Conservation (phyloP, 805 yeast genomes). For the Zygosaccharomyces gambellarensis region DNA sequence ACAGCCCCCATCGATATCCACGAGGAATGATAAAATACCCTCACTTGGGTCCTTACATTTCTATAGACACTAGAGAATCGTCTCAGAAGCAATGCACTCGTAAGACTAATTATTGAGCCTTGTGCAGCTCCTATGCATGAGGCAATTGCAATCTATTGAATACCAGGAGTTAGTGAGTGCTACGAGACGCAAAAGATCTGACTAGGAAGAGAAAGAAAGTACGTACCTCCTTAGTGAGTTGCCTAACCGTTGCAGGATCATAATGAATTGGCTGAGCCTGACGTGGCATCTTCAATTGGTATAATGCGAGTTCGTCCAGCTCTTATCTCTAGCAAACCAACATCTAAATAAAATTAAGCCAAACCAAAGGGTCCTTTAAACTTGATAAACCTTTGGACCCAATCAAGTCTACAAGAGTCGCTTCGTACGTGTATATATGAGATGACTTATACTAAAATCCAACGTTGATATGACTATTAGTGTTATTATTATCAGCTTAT, state of each 20-base stretch:
- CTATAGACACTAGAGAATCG: conserved; percentile 36
- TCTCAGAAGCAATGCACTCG: conserved; percentile 34
- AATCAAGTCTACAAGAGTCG: not conserved
- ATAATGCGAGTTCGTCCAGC: no score
- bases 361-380: not conserved
- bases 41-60: conserved; percentile 38
- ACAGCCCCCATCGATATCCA: conserved; percentile 42
- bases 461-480: not conserved
- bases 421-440: conserved; percentile 2
- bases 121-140: conserved; percentile 40
- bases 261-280: conserved; percentile 37
- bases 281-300: conserved; percentile 16
- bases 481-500: not conserved
- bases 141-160: conserved; percentile 33
- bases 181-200: no score
- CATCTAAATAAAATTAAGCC: no score
- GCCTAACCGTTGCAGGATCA: conserved; percentile 35
- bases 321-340: no score
- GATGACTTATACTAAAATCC: not conserved
- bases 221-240: conserved; percentile 36
- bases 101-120: conserved; percentile 38
- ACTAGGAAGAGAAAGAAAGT: not conserved
- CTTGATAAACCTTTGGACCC: not conserved
- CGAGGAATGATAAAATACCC: conserved; percentile 39
- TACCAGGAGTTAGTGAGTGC: conserved; percentile 10